Base-by-base conservation (phyloP, 2,329 filamentous ascomycete genomes). In the Pseudogymnoascus sp. region DNA sequence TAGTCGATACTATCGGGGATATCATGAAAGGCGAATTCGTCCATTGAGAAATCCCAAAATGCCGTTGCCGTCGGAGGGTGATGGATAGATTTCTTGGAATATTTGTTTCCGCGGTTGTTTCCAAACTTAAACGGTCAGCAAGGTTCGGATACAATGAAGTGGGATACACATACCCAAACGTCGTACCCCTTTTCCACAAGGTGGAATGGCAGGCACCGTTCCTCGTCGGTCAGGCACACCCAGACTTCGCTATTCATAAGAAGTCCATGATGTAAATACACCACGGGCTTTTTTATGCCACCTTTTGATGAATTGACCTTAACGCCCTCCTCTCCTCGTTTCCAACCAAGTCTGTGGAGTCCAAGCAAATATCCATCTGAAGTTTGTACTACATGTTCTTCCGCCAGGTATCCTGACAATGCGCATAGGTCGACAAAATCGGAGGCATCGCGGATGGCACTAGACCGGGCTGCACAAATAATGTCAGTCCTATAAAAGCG, bases 161-260 rank as follows among this genome's bases (percentile, higher is more conserved):
- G 15, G 21, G 36, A 15, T n/a, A 15, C 35, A 77, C 84, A 69
- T 76, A 89, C 87, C 91, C 94, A 99, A 66, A 97, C 93, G 78
- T 99, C 94, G 70, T 95, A 99, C 2, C 94, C 94, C 70, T 84
- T 84, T 71, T 97, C 91, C 0, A 96, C 91, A 44, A 99, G 80
- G 67, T 89, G 84, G 72, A 99, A 97, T 0, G 94, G 91, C 39
- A 99, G 79, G 68, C 89, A 93, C 68, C 92, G 84, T 74, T 95
- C 84, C 68, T 88, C 86, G 67, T 97, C 90, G 0, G 93, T 96
- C 72, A 93, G 78, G 71, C 91, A 95, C 7, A 97, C 91, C 94
- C 94, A 99, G 35, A 99, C 93, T 75, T 99, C 94, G 69, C 92
- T 96, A 76, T 97, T 97, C 94, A 99, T 99, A 71, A 99, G 83